Evolutionary conservation across 306 rosid species (phyloP), one percentile per base, ranked within the genome.

Genomic region (Begonia peltatifolia): DNA sequence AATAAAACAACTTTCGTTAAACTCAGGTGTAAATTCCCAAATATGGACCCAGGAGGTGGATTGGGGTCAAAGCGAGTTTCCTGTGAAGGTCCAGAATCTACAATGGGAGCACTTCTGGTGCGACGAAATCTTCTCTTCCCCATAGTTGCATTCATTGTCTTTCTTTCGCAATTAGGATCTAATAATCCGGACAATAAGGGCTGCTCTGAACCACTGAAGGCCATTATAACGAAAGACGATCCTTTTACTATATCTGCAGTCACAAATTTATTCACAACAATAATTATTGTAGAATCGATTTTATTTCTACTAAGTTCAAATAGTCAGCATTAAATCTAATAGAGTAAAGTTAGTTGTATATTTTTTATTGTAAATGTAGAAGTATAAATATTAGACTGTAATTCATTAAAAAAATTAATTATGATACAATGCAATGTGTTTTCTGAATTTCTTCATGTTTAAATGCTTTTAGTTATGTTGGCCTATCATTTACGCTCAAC

Each of bases 41-140:
- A 63, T 9, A 63, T 4, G 49, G 60, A 67, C 47, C 60, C 16
- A 13, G 76, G 17, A 46, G 13, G 51, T 25, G 71, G 71, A 66
- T 43, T 46, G n/a, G 74, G 47, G 41, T 42, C 47, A 55, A 14
- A 35, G 63, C 9, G 44, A 4, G 20, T 5, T 42, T 35, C 52
- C 49, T 51, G 59, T 10, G 42, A 6, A 20, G 57, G 17, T 46
- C 43, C n/a, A 52, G 30, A 51, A 9, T 63, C 66, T n/a, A 57
- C 65, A 53, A 41, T 16, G 14, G 87, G 89, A 53, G 83, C 93
- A 63, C 87, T 79, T 77, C 46, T 76, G 61, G 67, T 46, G 12
- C 62, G 87, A 38, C 64, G 69, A 56, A 46, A 12, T 54, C 68
- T 74, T 65, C 76, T 74, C 63, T 50, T 52, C 58, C 56, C 50